phyloP scores from a whole-genome alignment of 176 grass and related monocot genomes.

The Guadua angustifolia region DNA sequence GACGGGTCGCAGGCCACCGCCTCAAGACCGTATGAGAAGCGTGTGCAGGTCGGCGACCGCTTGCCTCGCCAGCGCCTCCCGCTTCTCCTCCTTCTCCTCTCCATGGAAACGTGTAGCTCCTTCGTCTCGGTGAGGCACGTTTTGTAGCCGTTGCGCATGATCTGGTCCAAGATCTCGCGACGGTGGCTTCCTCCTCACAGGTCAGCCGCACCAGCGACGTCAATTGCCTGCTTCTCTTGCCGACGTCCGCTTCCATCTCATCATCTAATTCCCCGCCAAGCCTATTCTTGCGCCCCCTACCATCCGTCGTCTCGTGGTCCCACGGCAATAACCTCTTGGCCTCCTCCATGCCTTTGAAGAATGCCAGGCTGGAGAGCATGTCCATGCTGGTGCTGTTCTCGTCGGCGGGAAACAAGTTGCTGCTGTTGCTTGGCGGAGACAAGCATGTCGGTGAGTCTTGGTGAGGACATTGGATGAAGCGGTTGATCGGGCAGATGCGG shows the following conservation, averaged over 20 bases:
- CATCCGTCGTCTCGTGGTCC: background rate
- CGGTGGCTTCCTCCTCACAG: slow-evolving; percentile 24
- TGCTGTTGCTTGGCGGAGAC: background rate
- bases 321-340: slow-evolving; percentile 60
- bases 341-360: slow-evolving; percentile 49
- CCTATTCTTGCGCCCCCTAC: slow-evolving; percentile 46
- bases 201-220: background rate
- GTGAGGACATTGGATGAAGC: background rate
- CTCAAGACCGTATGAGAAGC: slow-evolving; percentile 60
- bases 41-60: slow-evolving; percentile 52
- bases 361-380: slow-evolving; percentile 16
- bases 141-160: slow-evolving; percentile 27
- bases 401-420: background rate
- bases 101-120: slow-evolving; percentile 19
- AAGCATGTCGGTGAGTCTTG: background rate
- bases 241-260: slow-evolving; percentile 26
- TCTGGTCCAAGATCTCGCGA: slow-evolving; percentile 51
- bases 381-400: background rate
- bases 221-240: slow-evolving; percentile 46
- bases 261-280: slow-evolving; percentile 6
- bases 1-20: slow-evolving; percentile 13
- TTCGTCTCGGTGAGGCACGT: slow-evolving; percentile 12
- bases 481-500: too few relatives aligned
- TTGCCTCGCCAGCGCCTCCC: slow-evolving; percentile 4
- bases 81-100: slow-evolving; percentile 9